These are phyloP conservation scores for Coffea eugenioides DNA, from an alignment of 257 asterid species.

Conservation along the genomic window DNA sequence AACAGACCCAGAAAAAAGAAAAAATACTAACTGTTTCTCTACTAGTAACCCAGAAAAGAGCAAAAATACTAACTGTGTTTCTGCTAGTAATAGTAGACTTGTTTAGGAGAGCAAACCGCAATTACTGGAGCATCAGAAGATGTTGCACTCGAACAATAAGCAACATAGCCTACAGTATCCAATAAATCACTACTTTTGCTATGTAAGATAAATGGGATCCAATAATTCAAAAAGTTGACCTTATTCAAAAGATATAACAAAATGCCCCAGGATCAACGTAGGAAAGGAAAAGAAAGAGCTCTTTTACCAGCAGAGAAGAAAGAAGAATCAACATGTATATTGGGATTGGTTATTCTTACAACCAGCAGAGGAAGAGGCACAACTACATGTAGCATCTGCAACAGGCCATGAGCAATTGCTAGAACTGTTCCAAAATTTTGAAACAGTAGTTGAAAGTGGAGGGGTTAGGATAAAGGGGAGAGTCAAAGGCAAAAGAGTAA, in stretches of 20 bases:
- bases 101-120: background rate
- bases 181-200: background rate
- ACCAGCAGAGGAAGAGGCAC: conserved; percentile 9
- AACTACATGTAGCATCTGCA: conserved; percentile 5
- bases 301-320: background rate
- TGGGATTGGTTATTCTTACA: conserved; percentile 11
- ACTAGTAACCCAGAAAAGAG: background rate
- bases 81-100: background rate
- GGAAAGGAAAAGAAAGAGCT: background rate
- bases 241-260: background rate
- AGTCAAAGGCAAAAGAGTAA: background rate
- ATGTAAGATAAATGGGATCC: conserved; percentile 5
- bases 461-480: background rate
- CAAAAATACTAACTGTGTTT: background rate
- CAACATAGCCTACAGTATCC: background rate
- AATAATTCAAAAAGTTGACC: background rate
- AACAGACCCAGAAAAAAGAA: background rate
- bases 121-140: background rate
- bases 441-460: background rate
- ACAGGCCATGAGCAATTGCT: conserved; percentile 1
- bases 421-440: background rate
- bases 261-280: background rate
- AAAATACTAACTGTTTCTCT: background rate
- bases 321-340: background rate
- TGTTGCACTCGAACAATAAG: background rate